Evolutionary conservation across 805 yeast genomes (phyloP), one percentile per base, ranked within the genome.

Genomic region (Candida multigemmis): DNA sequence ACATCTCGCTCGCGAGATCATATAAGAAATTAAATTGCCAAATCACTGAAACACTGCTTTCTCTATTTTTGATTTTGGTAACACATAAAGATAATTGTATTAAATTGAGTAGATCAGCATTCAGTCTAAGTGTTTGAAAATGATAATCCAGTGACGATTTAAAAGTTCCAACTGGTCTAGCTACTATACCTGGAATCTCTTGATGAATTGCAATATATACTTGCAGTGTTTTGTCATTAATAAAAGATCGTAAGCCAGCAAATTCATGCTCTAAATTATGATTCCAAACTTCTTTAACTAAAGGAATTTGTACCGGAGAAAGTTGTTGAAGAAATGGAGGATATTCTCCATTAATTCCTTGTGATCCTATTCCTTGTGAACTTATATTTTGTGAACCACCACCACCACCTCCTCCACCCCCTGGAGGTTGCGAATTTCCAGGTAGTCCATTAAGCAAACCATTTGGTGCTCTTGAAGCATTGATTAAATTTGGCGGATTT

Each of bases 1-100:
- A 83, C 96, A 91, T 89, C 46, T 85, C 91, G 18, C 65, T 60
- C 20, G 69, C 63, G 19, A 82, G 56, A 51, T 82, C 87, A 53
- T 86, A 91, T 38, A 69, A 65, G 60, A 91, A 86, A 53, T 91
- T 91, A 60, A 91, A 87, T 50, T 89, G 96, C 96, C 96, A 91
- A n/a, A 96, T 84, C 14, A 85, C 53, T 0, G 93, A 76, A 22
- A 85, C 61, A 14, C 94, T 93, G 24, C 53, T 38, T 35, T 57
- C 64, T 33, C 51, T 49, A 25, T 51, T 44, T 36, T 46, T 48
- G 20, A 58, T 41, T 35, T 59, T 60, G 11, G 57, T 50, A 3
- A 56, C 56, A 38, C 68, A 61, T 25, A 61, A 46, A 3, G 57
- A 48, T 29, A 91, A 68, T 54, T 91, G 98, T 30, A 91, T 77